These are phyloP conservation scores for Termitomyces sp. DNA, from an alignment of 768 basidiomycete species.

Conservation along the genomic window DNA sequence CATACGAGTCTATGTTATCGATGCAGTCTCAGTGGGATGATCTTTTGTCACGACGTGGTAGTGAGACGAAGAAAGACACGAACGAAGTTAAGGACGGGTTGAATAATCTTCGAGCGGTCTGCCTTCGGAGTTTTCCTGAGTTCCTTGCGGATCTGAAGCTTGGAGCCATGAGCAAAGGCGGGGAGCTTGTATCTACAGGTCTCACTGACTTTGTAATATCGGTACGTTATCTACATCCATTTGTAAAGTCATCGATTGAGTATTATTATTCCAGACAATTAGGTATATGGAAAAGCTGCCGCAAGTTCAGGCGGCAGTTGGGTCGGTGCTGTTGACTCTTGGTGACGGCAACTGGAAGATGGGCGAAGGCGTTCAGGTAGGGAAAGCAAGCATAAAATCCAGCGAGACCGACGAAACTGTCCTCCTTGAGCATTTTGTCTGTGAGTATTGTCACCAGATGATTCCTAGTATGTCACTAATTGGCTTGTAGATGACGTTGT, in stretches of 20 bases:
- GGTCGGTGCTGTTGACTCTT: conserved; percentile 57
- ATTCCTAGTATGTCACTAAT: neutral
- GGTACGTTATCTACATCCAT: conserved; percentile 26
- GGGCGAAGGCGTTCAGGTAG: conserved; percentile 74
- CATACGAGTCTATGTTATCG: conserved; percentile 52
- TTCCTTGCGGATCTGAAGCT: conserved; percentile 75
- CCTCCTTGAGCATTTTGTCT: conserved; percentile 70
- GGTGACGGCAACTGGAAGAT: conserved; percentile 92
- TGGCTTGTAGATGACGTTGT: conserved; percentile 62
- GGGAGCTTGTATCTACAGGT: conserved; percentile 53
- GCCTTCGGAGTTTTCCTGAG: conserved; percentile 80
- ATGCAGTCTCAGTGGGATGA: conserved; percentile 66
- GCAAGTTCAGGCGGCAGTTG: conserved; percentile 62
- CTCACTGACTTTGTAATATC: conserved; percentile 55
- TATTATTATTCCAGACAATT: conserved; percentile 42
- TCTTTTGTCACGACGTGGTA: conserved; percentile 46
- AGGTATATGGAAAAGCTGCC: conserved; percentile 67
- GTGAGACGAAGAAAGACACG: conserved; percentile 34
- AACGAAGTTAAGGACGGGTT: conserved; percentile 74
- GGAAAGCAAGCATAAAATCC: conserved; percentile 34
- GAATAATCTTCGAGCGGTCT: conserved; percentile 57
- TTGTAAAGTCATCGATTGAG: neutral
- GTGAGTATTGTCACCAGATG: conserved; percentile 32
- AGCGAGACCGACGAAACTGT: conserved; percentile 51
- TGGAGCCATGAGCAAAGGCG: conserved; percentile 47